Conservation (phyloP, 73 alveolate genomes). For the Uronychia setigera region DNA sequence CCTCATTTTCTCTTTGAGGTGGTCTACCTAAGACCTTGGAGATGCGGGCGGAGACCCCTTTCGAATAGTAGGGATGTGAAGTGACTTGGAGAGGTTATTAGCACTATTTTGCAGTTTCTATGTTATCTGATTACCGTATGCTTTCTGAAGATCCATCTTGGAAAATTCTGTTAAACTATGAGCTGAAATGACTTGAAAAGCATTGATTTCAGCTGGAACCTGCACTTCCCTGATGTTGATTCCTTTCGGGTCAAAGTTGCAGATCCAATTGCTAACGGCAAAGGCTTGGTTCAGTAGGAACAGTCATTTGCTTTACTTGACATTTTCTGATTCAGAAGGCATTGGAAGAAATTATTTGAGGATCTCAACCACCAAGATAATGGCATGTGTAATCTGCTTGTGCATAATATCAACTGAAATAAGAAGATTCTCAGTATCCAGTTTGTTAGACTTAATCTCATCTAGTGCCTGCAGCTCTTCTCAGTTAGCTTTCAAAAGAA, state of each 20-base stretch:
- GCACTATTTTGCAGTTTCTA: background rate
- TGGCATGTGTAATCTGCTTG: background rate
- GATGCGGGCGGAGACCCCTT: background rate
- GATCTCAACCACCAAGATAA: background rate
- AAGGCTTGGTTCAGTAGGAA: background rate
- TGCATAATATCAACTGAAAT: background rate
- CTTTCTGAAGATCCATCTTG: background rate
- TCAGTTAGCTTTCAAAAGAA: background rate
- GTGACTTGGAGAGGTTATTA: background rate
- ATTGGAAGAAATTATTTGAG: background rate
- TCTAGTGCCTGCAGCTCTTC: background rate
- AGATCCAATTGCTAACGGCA: background rate
- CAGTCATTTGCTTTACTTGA: background rate
- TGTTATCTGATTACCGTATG: background rate
- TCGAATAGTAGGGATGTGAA: background rate
- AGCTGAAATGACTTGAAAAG: background rate
- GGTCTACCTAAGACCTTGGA: background rate
- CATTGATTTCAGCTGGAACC: background rate
- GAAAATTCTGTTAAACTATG: background rate
- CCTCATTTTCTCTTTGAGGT: background rate
- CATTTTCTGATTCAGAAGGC: background rate
- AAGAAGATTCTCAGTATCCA: background rate
- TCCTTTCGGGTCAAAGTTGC: background rate
- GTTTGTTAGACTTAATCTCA: constrained; percentile 7
- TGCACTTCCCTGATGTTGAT: background rate